Evolutionary conservation across 1,284 basidiomycete species (phyloP), one percentile per base, ranked within the genome.

Genomic region (Rhodotorula sp.): DNA sequence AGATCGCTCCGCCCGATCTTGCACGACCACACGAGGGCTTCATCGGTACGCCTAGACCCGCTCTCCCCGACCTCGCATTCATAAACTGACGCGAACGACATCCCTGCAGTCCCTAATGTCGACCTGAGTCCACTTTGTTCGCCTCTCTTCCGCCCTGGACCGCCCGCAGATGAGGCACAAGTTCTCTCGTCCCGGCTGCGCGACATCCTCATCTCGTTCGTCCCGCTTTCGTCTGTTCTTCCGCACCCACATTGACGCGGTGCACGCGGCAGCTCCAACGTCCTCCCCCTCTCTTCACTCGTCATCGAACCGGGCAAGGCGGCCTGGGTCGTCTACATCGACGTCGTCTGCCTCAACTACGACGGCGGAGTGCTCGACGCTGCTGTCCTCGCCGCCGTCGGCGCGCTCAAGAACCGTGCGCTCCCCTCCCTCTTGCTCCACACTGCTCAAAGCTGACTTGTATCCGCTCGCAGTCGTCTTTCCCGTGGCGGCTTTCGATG

Each of bases 301-400:
- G 90, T 89, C 78, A 97, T 99, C 64, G 85, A 90, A 25, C 86
- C 88, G 0, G 89, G 88, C 7, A 91, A 90, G 80, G 86, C 92
- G 0, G 93, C 86, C 0, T 99, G 94, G 93, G 89, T 90, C 41
- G 84, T 99, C 23, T 97, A 97, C 81, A 86, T 98, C 74, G 96
- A 99, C 75, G 88, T 93, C 45, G 91, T 90, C 8, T 97, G 94
- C 81, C 91, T 99, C 78, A 97, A 96, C 82, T 96, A 94, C 78
- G 95, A 99, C 80, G 96, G 96, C 14, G 97, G 97, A 79, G 90
- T 87, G 2, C 91, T 97, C 74, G 96, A 99, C 75, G 93, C 95
- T 0, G 87, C 92, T 0, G 84, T 97, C 4, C 81, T 97, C 21
- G 93, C 93, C 0, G 91, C 95, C 84, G 87, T 93, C 61, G 88